Base-by-base conservation (phyloP, 2,329 filamentous ascomycete species). In the Trichoderma polysporum region DNA sequence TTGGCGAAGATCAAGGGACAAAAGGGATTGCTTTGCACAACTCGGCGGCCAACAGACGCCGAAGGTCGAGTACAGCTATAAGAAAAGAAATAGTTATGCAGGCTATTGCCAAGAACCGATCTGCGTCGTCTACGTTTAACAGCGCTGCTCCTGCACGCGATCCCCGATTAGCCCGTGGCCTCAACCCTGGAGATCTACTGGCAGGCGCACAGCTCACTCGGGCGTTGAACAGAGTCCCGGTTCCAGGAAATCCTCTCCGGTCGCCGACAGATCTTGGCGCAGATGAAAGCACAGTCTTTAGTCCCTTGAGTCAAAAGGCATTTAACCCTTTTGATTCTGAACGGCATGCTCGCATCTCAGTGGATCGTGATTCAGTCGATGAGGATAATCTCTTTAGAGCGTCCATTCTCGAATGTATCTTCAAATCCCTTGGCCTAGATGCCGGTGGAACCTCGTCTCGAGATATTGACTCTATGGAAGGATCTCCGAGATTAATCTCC, bases 1-100 rank as follows among this genome's bases (percentile, higher is more conserved):
- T 93, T 22, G 91, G 90, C 1, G 86, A 88, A 2, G 92, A 95
- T 73, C 93, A 97, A 68, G 87, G 90, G 19, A 75, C 74, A 2
- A 98, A 98, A 78, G 96, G 95, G 0, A 98, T 99, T 71, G 95
- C 96, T 5, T 82, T 99, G 45, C 95, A 99, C 76, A 99, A 98
- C 73, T 87, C 89, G 74, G 76, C 85, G 76, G 79, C 83, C 12
- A 85, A 87, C 58, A 86, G 88, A 53, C 86, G 90, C 64, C 87
- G 91, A 67, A 86, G 90, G 66, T 92, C 93, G 0, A 92, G 88
- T 64, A 90, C 89, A 52, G 88, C 86, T 31, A 80, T 97, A 25
- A 85, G 93, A 62, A 94, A 93, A 76, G 94, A 97, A 70, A 91
- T 90, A 8, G 87, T 89, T 56, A 80, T 94, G 41, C 90, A 94